Base-by-base conservation (phyloP, 2,329 filamentous ascomycete genomes). In the Mariannaea sp. region DNA sequence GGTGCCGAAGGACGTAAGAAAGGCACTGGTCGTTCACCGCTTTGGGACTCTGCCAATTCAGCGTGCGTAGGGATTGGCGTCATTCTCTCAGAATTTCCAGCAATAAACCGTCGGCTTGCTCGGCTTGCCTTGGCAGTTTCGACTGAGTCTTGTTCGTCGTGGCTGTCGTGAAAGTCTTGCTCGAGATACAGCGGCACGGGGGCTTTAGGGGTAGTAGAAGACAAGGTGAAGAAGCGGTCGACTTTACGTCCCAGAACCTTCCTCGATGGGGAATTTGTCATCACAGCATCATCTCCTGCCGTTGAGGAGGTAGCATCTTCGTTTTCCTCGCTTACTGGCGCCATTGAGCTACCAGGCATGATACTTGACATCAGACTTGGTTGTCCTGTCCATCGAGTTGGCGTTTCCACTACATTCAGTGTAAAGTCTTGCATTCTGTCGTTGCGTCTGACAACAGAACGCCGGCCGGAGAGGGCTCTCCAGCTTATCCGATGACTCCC, bases 371-470 rank as follows among this genome's bases (percentile, higher is more conserved):
- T 69, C 5, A 73, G 69, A 24, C 73, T 67, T 6, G 73, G 67
- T 44, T 73, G 67, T 3, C 78, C 74, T 3, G 75, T 77, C 71
- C 76, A 74, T 43, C 75, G 75, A n/a, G 76, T 79, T 2, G 77
- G 77, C 7, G 77, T 80, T 41, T 73, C 72, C 12, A 74, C 49
- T 6, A 62, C 51, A 39, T 57, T 65, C 16, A 53, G 49, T 1
- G 57, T 40, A 27, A 61, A 57, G 30, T 65, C 63, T 14, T 55
- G 59, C 7, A 49, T 52, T 20, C 57, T 55, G 17, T 65, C 59
- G 6, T 58, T 56, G 33, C 65, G 65, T 42, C 53, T 65, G 10
- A 57, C 53, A 13, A 64, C 50, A 12, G 64, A 58, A 13, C 63
- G 62, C 45, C 63, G 60, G 8, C 58, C 61, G 16, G 65, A 65